A percentile compares a stretch with the other conserved stretches of the same genome.
These are phyloP conservation scores for Penicillium crystallinum DNA, from an alignment of 495 filamentous ascomycete species.

Conservation along the genomic window DNA sequence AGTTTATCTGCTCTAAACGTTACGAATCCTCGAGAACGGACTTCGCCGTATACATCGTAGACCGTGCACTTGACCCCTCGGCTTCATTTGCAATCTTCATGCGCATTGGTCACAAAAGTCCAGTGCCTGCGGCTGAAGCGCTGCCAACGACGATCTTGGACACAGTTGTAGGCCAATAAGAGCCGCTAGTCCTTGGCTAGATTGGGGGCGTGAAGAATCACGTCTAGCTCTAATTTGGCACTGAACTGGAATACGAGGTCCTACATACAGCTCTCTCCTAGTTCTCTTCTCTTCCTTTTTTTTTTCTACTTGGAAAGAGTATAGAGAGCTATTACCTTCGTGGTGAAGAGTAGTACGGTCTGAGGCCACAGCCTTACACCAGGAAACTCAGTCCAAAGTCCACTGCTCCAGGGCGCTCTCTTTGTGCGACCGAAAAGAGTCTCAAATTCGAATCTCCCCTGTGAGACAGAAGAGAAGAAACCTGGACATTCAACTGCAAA, in stretches of 20 bases:
- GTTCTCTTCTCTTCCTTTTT: neutral
- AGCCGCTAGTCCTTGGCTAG: neutral
- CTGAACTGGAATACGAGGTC: neutral
- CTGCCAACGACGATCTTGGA: neutral
- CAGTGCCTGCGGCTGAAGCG: conserved; percentile 5
- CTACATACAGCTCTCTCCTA: neutral
- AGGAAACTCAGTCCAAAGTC: neutral
- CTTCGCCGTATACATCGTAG: neutral
- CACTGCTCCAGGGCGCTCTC: neutral
- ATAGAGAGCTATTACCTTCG: neutral
- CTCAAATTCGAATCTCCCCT: neutral
- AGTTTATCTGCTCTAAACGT: neutral
- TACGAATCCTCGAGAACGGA: neutral
- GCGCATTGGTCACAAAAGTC: neutral
- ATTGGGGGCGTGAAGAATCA: conserved; percentile 1
- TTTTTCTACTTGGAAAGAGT: neutral
- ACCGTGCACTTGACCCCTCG: neutral
- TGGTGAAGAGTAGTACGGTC: neutral
- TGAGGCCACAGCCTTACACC: neutral
- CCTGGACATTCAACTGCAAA: too few species aligned
- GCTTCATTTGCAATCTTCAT: conserved; percentile 1
- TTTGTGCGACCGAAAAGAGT: neutral
- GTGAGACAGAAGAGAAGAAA: neutral
- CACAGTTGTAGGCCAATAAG: conserved; percentile 5
- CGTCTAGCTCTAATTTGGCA: neutral